Percentiles rank a stretch among this genome's conserved stretches.
Conservation (phyloP, 2,329 filamentous ascomycete genomes). For the Aulographum hederae region DNA sequence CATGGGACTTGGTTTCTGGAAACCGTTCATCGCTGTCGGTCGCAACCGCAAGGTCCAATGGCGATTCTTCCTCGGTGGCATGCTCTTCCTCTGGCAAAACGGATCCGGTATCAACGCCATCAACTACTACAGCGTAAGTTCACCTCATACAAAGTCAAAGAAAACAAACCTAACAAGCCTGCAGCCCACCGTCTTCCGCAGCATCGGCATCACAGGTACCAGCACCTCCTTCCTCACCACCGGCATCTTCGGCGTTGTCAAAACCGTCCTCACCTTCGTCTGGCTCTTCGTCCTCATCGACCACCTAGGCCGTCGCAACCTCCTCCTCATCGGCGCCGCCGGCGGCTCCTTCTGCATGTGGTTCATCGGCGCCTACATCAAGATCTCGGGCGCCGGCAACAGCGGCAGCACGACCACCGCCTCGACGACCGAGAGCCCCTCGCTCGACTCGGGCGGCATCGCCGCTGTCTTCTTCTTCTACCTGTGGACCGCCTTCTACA, state of each 20-base stretch:
- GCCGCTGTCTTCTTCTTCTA: conserved; percentile 56
- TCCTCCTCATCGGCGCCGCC: conserved; percentile 46
- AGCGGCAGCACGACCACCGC: conserved; percentile 14
- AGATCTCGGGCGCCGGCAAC: conserved; percentile 23
- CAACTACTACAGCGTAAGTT: conserved; percentile 48
- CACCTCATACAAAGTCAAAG: too few species aligned
- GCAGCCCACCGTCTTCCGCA: conserved; percentile 52
- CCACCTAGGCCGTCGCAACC: conserved; percentile 39
- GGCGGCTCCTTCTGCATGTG: conserved; percentile 47
- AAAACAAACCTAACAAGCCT: too few species aligned
- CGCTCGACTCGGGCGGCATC: conserved; percentile 32
- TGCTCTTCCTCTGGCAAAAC: conserved; percentile 68
- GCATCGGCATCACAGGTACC: conserved; percentile 41
- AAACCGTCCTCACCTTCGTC: conserved; percentile 48
- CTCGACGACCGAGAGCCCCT: too few species aligned
- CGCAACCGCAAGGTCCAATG: conserved; percentile 42
- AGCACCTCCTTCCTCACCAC: conserved; percentile 47
- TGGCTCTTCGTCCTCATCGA: conserved; percentile 56
- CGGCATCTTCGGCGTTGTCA: conserved; percentile 61
- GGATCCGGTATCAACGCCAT: conserved; percentile 60
- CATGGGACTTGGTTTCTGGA: conserved; percentile 57
- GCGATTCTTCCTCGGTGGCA: conserved; percentile 54
- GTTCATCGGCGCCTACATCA: conserved; percentile 45
- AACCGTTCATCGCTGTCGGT: conserved; percentile 42
- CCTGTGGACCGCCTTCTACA: conserved; percentile 56